Base-by-base conservation (phyloP, 2,329 filamentous ascomycete species). In the Nakataea oryzae region DNA sequence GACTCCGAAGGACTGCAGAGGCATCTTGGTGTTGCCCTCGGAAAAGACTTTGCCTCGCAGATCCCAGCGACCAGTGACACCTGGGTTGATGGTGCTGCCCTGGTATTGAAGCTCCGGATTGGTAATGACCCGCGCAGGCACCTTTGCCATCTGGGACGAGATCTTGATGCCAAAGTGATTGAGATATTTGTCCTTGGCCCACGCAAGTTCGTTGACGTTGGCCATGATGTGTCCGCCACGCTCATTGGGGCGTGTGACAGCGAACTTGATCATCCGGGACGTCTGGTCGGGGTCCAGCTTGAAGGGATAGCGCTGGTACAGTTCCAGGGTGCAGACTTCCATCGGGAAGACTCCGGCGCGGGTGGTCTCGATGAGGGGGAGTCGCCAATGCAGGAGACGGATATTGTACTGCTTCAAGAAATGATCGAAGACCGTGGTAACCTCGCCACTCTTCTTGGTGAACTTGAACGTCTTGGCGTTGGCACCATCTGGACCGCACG, bases 201-300 rank as follows among this genome's bases (percentile, higher is more conserved):
- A 95, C 12, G 85, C 77, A 0, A 93, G 79, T 66, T 88, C 82
- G 0, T 76, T 70, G 11, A 96, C 83, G 21, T 89, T 89, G 3
- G 82, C 72, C 59, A 86, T 76, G 67, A 97, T 92, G 26, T 89
- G 84, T 0, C 72, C 68, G 66, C 85, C 83, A n/a, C 95, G 89
- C 32, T 86, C 72, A 0, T 73, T 71, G 0, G 95, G 95, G 1
- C 87, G 82, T 7, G 89, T 91, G 5, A 96, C 93, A 0, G 93
- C 93, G 69, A 93, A 91, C 73, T 89, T 93, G 77, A 99, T 97
- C 95, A 99, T 99, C 6, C 82, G 76, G 0, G 87, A 78, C 0
- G 93, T 97, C 75, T 96, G 81, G 0, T 69, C 62, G 0, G 81
- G 78, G 61, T 81, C 81, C 1, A 89, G 72, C 73, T 89, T 89